Percentiles rank a stretch among this genome's conserved stretches.
Evolutionary conservation across 495 filamentous ascomycete genomes (phyloP).

Genomic region (Pyronema domesticum): DNA sequence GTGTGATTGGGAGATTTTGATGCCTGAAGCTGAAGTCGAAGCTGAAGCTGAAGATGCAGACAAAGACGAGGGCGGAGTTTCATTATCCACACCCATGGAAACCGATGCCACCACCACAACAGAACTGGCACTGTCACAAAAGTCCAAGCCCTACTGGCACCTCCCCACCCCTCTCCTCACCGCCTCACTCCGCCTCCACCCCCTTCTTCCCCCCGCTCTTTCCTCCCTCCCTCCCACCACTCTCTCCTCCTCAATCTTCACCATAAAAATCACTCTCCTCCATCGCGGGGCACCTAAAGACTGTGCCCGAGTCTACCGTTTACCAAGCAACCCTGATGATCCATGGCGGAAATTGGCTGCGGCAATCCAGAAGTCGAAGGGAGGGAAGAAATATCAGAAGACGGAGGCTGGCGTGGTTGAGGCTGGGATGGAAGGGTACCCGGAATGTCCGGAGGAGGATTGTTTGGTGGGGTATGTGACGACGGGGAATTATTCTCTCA

Average conservation of each 20-base stretch:
- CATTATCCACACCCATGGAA: neutral
- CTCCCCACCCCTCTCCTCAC: conserved; percentile 4
- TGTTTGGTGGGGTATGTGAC: conserved; percentile 89
- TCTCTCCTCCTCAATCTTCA: conserved; percentile 30
- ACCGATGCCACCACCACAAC: too few species aligned
- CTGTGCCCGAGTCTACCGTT: conserved; percentile 55
- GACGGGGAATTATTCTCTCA: conserved; percentile 65
- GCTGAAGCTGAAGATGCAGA: conserved; percentile 5
- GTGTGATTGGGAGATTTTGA: conserved; percentile 68
- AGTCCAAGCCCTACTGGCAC: conserved; percentile 24
- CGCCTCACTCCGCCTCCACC: conserved; percentile 10
- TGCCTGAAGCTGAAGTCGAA: conserved; percentile 20
- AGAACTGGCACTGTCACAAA: too few species aligned
- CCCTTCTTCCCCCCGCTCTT: conserved; percentile 4
- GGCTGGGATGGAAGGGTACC: conserved; percentile 34
- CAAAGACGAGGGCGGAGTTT: neutral
- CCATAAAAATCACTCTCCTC: conserved; percentile 41
- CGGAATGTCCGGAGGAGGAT: conserved; percentile 48
- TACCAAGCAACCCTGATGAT: conserved; percentile 33
- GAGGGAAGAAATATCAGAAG: neutral
- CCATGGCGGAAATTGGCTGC: conserved; percentile 23
- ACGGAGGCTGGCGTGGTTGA: conserved; percentile 8
- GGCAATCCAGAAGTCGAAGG: conserved; percentile 1
- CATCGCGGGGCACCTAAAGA: conserved; percentile 40
- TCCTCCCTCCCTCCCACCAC: neutral